phyloP scores from a whole-genome alignment of 163 green algal species.

The Chlorella variabilis region DNA sequence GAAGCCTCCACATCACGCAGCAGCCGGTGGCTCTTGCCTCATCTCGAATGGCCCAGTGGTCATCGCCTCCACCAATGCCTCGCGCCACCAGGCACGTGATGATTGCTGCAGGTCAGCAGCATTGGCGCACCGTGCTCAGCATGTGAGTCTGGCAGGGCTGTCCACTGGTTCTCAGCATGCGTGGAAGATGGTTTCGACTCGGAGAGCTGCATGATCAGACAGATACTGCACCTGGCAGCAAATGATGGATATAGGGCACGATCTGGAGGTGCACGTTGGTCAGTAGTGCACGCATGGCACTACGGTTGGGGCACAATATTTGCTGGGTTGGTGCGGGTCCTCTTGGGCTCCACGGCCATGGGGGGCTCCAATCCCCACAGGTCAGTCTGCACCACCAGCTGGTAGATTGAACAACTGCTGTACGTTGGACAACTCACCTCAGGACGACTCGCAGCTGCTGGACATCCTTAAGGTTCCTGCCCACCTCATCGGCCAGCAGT shows the following conservation, averaged over 20 bases:
- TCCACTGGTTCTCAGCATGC: too few species aligned
- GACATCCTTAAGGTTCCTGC: constrained; percentile 41
- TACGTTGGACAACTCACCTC: constrained; percentile 13
- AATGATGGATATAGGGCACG: constrained; percentile 86
- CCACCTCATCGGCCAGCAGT: constrained; percentile 76
- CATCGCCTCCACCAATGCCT: not conserved
- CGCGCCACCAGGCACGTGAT: constrained; percentile 84
- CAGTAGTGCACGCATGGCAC: constrained; percentile 44
- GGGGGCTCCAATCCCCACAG: not conserved
- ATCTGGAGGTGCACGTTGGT: constrained; percentile 46
- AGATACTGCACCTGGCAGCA: constrained; percentile 70
- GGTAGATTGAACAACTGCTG: too few species aligned
- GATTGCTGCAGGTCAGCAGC: constrained; percentile 49
- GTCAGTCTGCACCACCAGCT: not conserved
- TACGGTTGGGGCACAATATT: not conserved
- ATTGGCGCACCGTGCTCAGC: not conserved
- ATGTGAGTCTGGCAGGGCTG: too few species aligned
- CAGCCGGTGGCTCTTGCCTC: constrained; percentile 3
- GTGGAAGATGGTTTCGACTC: not conserved
- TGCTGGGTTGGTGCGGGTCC: too few species aligned
- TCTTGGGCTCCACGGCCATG: too few species aligned
- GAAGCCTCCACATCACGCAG: too few species aligned
- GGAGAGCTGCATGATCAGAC: not conserved
- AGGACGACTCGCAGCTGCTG: constrained; percentile 33
- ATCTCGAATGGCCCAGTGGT: constrained; percentile 8